A percentile compares a stretch with the other conserved stretches of the same genome.
Evolutionary conservation across 306 rosid species (phyloP).

Genomic region (Prunus mume): DNA sequence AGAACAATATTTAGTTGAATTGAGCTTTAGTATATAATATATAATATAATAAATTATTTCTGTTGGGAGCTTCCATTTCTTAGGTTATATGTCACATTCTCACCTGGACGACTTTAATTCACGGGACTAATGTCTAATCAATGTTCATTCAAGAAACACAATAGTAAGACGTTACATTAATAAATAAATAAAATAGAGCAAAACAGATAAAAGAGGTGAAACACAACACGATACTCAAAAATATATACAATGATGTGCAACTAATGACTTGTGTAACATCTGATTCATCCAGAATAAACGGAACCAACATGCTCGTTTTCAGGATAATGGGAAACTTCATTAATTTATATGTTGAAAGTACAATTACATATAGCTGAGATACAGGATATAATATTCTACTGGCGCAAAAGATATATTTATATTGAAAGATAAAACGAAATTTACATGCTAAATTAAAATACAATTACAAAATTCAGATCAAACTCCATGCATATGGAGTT

Average conservation of each 20-base stretch:
- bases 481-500: slow-evolving; percentile 1
- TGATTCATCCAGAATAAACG: not conserved
- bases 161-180: no score
- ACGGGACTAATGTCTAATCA: no score
- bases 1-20: no score
- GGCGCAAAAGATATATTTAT: not conserved
- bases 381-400: not conserved
- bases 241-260: no score
- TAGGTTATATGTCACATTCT: no score
- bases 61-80: not conserved
- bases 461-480: slow-evolving; percentile 14
- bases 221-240: no score
- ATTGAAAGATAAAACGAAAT: not conserved
- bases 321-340: not conserved
- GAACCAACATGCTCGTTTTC: not conserved
- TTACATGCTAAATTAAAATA: slow-evolving; percentile 1
- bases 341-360: not conserved
- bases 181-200: no score
- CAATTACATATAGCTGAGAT: not conserved
- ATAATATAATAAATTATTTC: no score
- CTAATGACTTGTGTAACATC: not conserved
- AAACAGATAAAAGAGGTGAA: no score
- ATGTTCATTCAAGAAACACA: no score
- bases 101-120: no score
- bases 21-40: no score